Base-by-base conservation (phyloP, 345 rosid species). In the Lumnitzera racemosa region DNA sequence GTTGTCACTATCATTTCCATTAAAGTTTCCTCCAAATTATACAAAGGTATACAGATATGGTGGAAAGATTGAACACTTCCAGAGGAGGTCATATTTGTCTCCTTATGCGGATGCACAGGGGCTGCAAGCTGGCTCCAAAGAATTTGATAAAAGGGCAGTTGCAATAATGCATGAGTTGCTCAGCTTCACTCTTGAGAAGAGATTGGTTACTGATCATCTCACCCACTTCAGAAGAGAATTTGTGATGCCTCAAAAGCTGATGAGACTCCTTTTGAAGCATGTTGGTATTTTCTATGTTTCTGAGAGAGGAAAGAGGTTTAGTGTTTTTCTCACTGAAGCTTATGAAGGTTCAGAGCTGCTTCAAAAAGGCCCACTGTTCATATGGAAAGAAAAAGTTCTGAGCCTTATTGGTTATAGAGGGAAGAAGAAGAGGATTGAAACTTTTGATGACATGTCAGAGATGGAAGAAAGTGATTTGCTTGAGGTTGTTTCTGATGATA, bases 201-300 rank as follows among this genome's bases (percentile, higher is more conserved):
- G 96, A 72, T 61, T 91, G 74, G 96, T 91, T 16, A 89, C 95
- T 1, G 92, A 91, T 82, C 90, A 89, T 56, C 87, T 89, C 49
- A 91, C 92, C 12, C 96, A 91, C 72, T 91, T 84, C 59, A 79
- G 95, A 54, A 67, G 73, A 24, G 92, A 89, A 72, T 70, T 89
- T 59, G 80, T 81, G 72, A 91, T 89, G 92, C 95, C 98, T 3
- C 95, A 91, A 66, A 91, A 89, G 75, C 77, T 91, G 73, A 91
- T 91, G 92, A 86, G 98, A 76, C 80, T 91, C 56, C 80, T 91
- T 47, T 62, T 91, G 65, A 91, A 91, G 76, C 98, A 91, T 78
- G 61, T 86, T 49, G 91, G 95, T 63, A 82, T 89, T 59, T 89
- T 91, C 72, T 88, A 91, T 56, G 98, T 91, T 57, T 89, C 92